phyloP scores from a whole-genome alignment of 1,284 basidiomycete genomes.

The Malassezia restricta region DNA sequence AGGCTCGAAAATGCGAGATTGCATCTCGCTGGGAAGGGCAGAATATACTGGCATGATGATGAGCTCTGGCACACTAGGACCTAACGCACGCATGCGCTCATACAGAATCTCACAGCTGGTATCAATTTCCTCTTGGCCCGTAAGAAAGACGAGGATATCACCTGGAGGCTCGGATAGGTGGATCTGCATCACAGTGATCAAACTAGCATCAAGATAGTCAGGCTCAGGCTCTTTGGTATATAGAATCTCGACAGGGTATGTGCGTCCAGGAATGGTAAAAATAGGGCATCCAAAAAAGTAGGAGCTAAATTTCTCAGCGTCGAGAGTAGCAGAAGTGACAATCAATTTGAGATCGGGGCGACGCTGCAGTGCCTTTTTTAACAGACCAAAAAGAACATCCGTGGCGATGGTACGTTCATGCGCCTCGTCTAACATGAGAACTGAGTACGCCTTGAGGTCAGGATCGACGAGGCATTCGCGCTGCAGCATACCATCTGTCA shows the following conservation, averaged over 20 bases:
- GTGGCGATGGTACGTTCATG: constrained; percentile 97
- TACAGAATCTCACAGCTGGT: constrained; percentile 91
- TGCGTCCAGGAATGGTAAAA: constrained; percentile 97
- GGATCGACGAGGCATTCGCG: constrained; percentile 93
- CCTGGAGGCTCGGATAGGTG: constrained; percentile 95
- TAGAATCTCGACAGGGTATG: constrained; percentile 92
- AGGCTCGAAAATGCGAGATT: constrained; percentile 92
- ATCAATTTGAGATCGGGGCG: constrained; percentile 92
- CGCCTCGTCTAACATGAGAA: constrained; percentile 96
- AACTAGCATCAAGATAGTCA: constrained; percentile 94
- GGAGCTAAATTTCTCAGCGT: constrained; percentile 96
- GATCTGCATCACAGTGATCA: constrained; percentile 99
- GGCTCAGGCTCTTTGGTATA: constrained; percentile 97
- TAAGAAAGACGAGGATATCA: constrained; percentile 90
- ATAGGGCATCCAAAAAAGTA: constrained; percentile 98
- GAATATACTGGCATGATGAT: constrained; percentile 96
- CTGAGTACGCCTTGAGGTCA: constrained; percentile 77
- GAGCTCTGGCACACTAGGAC: constrained; percentile 90
- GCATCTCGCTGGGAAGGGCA: constrained; percentile 90
- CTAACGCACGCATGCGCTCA: constrained; percentile 94
- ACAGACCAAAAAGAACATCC: constrained; percentile 86
- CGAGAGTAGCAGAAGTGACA: constrained; percentile 95
- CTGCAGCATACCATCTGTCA: constrained; percentile 99
- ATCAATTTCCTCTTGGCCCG: constrained; percentile 94
- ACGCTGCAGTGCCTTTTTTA: constrained; percentile 90